Percentiles rank a stretch among this genome's conserved stretches.
Evolutionary conservation across 2,329 filamentous ascomycete species (phyloP).

Genomic region (Grosmannia clavigera): DNA sequence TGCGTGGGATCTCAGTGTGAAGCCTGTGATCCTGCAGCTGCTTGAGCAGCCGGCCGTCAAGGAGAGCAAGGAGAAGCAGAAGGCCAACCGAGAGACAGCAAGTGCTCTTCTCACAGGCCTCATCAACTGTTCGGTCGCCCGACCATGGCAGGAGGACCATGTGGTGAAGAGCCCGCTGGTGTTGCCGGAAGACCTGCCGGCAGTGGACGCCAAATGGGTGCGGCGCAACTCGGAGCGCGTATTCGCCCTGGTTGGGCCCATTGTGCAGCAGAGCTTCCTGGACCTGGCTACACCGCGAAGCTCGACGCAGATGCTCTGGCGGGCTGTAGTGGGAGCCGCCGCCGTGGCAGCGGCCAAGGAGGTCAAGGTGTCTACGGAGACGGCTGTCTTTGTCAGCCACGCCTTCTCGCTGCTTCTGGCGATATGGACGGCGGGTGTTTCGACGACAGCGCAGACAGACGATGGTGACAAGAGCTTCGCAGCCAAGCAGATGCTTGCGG

Average conservation of each 20-base stretch:
- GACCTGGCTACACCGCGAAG: constrained; percentile 50
- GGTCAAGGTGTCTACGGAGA: constrained; percentile 76
- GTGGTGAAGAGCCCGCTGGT: constrained; percentile 48
- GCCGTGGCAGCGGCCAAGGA: constrained; percentile 67
- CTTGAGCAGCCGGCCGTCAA: constrained; percentile 29
- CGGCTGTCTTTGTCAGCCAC: constrained; percentile 64
- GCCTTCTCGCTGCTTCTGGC: constrained; percentile 57
- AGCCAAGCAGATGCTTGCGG: constrained; percentile 39
- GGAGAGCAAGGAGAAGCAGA: constrained; percentile 13
- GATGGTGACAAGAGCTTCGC: constrained; percentile 23
- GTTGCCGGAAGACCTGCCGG: constrained; percentile 63
- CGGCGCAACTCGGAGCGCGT: constrained; percentile 57
- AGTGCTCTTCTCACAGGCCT: constrained; percentile 63
- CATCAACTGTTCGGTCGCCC: constrained; percentile 43
- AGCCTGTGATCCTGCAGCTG: constrained; percentile 47
- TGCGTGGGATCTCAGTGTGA: constrained; percentile 68
- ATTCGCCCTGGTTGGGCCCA: constrained; percentile 46
- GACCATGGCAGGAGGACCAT: constrained; percentile 64
- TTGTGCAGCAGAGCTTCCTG: constrained; percentile 49
- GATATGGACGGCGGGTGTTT: constrained; percentile 52
- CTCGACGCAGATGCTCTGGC: constrained; percentile 42
- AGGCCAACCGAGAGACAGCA: constrained; percentile 42
- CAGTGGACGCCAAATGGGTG: constrained; percentile 78
- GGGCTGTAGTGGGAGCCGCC: constrained; percentile 47
- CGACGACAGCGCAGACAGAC: constrained; percentile 17